phyloP scores from a whole-genome alignment of 768 basidiomycete species.

The Phlegmacium glaucopus region DNA sequence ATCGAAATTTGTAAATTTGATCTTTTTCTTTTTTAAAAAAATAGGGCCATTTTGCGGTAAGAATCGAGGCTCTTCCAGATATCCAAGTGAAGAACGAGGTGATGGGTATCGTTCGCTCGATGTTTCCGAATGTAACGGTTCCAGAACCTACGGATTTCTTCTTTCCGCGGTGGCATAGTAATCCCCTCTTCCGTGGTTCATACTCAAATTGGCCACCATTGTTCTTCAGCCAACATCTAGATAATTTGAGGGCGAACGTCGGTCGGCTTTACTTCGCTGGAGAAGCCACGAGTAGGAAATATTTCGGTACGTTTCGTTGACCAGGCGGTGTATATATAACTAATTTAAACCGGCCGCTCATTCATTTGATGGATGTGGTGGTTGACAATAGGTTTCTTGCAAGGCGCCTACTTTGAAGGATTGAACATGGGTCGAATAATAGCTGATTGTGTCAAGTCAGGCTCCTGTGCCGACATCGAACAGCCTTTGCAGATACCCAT shows the following conservation, averaged over 20 bases:
- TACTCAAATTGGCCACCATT: constrained; percentile 72
- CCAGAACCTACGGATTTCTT: constrained; percentile 56
- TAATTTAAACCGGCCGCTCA: background rate
- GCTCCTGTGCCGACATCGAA: constrained; percentile 13
- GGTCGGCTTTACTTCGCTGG: constrained; percentile 59
- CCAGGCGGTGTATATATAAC: background rate
- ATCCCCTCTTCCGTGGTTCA: constrained; percentile 55
- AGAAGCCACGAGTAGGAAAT: constrained; percentile 54
- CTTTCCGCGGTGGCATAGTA: constrained; percentile 50
- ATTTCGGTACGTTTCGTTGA: constrained; percentile 43
- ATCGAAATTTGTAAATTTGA: background rate
- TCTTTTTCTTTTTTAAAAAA: no score
- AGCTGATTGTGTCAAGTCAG: constrained; percentile 35
- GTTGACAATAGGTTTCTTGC: constrained; percentile 40
- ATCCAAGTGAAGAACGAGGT: constrained; percentile 48
- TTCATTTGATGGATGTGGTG: no score
- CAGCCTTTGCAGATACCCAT: background rate
- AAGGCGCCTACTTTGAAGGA: constrained; percentile 58
- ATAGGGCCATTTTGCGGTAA: constrained; percentile 58
- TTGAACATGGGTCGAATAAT: constrained; percentile 33
- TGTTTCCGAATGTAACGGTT: constrained; percentile 54
- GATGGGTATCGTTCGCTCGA: constrained; percentile 50
- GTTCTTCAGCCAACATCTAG: constrained; percentile 49
- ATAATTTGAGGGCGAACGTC: constrained; percentile 55
- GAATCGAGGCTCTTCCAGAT: constrained; percentile 52